Percentiles rank a stretch among this genome's conserved stretches.
Conservation (phyloP, 2,329 filamentous ascomycete species). For the Penicillium sp. region DNA sequence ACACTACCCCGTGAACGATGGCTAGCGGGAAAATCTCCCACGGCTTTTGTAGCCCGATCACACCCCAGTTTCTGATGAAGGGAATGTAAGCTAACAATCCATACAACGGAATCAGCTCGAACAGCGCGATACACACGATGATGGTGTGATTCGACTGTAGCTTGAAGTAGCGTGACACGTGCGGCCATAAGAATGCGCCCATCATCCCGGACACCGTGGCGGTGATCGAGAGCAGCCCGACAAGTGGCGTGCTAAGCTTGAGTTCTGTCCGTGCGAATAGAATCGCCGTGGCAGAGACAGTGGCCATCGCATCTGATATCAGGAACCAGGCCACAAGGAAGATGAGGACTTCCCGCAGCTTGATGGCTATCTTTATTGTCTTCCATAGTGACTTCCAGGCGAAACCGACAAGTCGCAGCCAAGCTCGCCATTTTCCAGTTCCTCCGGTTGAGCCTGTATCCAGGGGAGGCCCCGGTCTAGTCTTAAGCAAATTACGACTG, state of each 20-base stretch:
- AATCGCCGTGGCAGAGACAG: constrained; percentile 85
- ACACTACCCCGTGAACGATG: constrained; percentile 80
- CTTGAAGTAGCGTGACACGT: constrained; percentile 64
- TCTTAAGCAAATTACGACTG: constrained; percentile 74
- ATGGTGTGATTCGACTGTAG: constrained; percentile 80
- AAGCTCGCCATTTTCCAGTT: constrained; percentile 44
- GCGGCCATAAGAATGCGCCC: constrained; percentile 82
- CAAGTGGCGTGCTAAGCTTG: constrained; percentile 74
- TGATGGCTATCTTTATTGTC: constrained; percentile 69
- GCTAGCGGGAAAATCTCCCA: constrained; percentile 94
- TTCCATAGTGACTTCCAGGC: constrained; percentile 80
- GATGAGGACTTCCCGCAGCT: constrained; percentile 71
- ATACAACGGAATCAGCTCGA: constrained; percentile 88
- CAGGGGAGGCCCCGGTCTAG: constrained; percentile 74
- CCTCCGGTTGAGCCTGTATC: constrained; percentile 18
- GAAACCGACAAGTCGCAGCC: constrained; percentile 68
- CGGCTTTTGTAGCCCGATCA: constrained; percentile 76
- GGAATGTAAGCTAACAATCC: constrained; percentile 81
- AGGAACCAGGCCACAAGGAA: constrained; percentile 89
- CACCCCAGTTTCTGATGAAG: constrained; percentile 68
- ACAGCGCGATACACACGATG: constrained; percentile 78
- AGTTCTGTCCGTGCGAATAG: constrained; percentile 88
- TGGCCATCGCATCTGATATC: constrained; percentile 84
- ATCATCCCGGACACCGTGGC: constrained; percentile 76
- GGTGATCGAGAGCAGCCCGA: constrained; percentile 86